Evolutionary conservation across 257 asterid genomes (phyloP).

Genomic region (Asclepias syriaca): DNA sequence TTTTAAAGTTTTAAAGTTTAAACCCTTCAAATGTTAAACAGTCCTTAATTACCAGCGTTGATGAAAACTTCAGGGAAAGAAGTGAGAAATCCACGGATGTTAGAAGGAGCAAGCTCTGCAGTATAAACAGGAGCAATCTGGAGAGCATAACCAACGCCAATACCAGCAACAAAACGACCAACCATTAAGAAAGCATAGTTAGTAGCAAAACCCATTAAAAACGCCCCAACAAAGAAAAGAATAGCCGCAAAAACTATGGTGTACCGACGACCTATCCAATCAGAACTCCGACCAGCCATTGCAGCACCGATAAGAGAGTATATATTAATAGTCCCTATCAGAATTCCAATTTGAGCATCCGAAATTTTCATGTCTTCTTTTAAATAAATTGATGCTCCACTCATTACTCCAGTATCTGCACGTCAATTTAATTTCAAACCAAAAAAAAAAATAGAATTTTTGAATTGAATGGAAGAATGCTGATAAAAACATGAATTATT

Average conservation of each 20-base stretch:
- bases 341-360: constrained; percentile 21
- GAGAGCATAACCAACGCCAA: constrained; percentile 30
- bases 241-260: constrained; percentile 24
- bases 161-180: constrained; percentile 33
- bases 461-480: no score
- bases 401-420: constrained; percentile 34
- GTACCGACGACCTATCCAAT: constrained; percentile 34
- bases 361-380: constrained; percentile 20
- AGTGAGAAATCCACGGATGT: constrained; percentile 30
- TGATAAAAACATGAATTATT: neutral
- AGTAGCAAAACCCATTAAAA: constrained; percentile 34
- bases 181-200: constrained; percentile 31
- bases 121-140: constrained; percentile 30
- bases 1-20: no score
- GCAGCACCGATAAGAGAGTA: constrained; percentile 30
- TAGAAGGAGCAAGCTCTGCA: constrained; percentile 25
- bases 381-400: constrained; percentile 29
- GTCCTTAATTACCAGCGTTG: constrained; percentile 18
- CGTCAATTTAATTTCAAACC: neutral
- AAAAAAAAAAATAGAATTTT: no score
- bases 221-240: constrained; percentile 25
- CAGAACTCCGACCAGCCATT: constrained; percentile 30
- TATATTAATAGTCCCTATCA: constrained; percentile 27
- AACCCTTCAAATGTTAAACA: no score
- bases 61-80: constrained; percentile 34